Base-by-base conservation (phyloP, 257 asterid species). In the Salvia miltiorrhiza region DNA sequence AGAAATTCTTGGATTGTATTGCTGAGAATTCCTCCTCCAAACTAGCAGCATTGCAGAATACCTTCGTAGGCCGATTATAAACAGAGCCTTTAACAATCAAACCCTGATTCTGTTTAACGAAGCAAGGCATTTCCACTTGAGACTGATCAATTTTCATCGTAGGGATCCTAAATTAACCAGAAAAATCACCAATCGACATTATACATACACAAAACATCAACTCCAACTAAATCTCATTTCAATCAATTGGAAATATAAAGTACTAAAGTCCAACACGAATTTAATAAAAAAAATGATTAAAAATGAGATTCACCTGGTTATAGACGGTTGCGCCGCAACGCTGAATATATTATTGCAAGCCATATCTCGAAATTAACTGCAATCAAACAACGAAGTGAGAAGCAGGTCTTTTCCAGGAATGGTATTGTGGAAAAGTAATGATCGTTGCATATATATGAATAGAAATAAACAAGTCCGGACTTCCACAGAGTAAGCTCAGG, bases 11-110 rank as follows among this genome's bases (percentile, higher is more conserved):
- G 0, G 95, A 77, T 47, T 78, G 77, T 52, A 76, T 2, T 4
- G 82, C 78, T n/a, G 88, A 73, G 69, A 78, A 76, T 53, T 85
- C 84, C 76, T 79, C 80, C 82, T 79, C 86, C 83, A 84, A 73
- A 74, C 84, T 81, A 72, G 81, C 66, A 43, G 92, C 84, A n/a
- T 44, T 50, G 62, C 93, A 82, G 41, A 56, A 77, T 57, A 81
- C 64, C 73, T 73, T 80, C 86, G 82, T 73, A 49, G 64, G 68
- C 12, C 60, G 56, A 35, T 9, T 54, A 44, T 39, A 66, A 49
- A 21, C 33, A 45, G 67, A 55, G 54, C 39, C 70, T 73, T 66
- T 73, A 71, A 79, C 54, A 40, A 63, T 39, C 43, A 61, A 82
- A 76, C 66, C 70, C 58, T 67, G 54, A 63, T 69, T 78, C 75